These are phyloP conservation scores for Cymodocea nodosa DNA, from an alignment of 116 monocot genomes.

Conservation along the genomic window DNA sequence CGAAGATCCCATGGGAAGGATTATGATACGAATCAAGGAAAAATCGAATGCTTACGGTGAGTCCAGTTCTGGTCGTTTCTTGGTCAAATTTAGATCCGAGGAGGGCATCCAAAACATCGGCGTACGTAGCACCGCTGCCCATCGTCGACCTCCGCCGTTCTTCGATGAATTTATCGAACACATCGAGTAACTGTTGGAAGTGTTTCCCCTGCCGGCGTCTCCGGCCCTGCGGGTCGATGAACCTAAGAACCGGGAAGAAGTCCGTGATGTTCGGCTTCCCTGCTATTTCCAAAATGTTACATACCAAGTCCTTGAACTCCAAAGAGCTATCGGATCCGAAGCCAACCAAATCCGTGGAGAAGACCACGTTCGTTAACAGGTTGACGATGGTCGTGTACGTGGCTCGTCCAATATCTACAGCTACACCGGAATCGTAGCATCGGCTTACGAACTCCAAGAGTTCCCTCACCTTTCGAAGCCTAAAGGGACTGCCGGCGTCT, in stretches of 20 bases:
- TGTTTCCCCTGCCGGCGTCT: background rate
- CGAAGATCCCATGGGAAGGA: too few relatives aligned
- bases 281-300: too few relatives aligned
- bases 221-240: slow-evolving; percentile 23
- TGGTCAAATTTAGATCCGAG: too few relatives aligned
- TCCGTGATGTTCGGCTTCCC: too few relatives aligned
- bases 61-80: background rate
- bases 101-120: too few relatives aligned
- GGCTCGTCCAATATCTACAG: slow-evolving; percentile 18
- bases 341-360: slow-evolving; percentile 34
- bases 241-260: slow-evolving; percentile 12
- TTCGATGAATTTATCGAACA: slow-evolving; percentile 17
- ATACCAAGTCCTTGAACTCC: slow-evolving; percentile 31
- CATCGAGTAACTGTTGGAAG: slow-evolving; percentile 4
- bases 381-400: slow-evolving; percentile 21
- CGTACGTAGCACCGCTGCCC: too few relatives aligned
- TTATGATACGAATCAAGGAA: background rate
- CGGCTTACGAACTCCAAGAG: slow-evolving; percentile 12
- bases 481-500: slow-evolving; percentile 8
- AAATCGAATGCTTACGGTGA: background rate
- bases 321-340: too few relatives aligned
- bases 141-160: too few relatives aligned
- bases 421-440: background rate
- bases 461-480: too few relatives aligned
- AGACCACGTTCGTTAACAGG: too few relatives aligned